phyloP scores from a whole-genome alignment of 768 basidiomycete species.

The Pisolithus marmoratus region DNA sequence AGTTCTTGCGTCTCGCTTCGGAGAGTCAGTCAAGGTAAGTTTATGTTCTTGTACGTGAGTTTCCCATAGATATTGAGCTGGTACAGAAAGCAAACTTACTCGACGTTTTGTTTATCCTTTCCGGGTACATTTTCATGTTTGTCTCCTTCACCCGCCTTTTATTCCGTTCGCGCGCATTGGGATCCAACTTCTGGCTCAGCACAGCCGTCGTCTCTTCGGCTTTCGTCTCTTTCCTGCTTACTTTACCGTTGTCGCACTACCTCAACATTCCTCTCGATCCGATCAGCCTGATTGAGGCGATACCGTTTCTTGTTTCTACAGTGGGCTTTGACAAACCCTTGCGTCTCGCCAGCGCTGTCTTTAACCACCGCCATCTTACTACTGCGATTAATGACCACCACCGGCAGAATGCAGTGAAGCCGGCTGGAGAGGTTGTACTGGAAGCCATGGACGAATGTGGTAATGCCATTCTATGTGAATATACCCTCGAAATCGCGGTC shows the following conservation, averaged over 20 bases:
- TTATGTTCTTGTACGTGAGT: constrained; percentile 10
- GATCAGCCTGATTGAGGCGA: constrained; percentile 87
- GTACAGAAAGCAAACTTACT: constrained; percentile 85
- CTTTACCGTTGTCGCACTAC: constrained; percentile 73
- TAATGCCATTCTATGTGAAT: constrained; percentile 86
- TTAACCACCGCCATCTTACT: constrained; percentile 67
- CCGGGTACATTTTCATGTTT: constrained; percentile 96
- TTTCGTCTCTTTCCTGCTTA: constrained; percentile 76
- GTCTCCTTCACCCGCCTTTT: constrained; percentile 89
- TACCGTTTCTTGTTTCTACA: constrained; percentile 96
- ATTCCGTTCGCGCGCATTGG: constrained; percentile 80
- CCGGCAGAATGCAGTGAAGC: constrained; percentile 51
- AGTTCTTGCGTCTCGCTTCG: constrained; percentile 74
- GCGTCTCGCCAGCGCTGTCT: constrained; percentile 83
- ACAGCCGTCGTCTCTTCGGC: constrained; percentile 76
- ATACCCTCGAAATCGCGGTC: constrained; percentile 87
- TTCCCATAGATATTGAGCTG: constrained; percentile 10
- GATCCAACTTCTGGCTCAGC: constrained; percentile 63
- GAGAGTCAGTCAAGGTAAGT: constrained; percentile 71
- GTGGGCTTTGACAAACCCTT: constrained; percentile 98
- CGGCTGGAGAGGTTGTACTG: constrained; percentile 78
- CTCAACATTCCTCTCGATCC: constrained; percentile 88
- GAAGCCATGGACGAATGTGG: constrained; percentile 79
- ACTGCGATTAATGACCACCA: constrained; percentile 32
- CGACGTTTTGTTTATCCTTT: constrained; percentile 92